phyloP scores from a whole-genome alignment of 495 filamentous ascomycete genomes.

The Penicillium silybi region DNA sequence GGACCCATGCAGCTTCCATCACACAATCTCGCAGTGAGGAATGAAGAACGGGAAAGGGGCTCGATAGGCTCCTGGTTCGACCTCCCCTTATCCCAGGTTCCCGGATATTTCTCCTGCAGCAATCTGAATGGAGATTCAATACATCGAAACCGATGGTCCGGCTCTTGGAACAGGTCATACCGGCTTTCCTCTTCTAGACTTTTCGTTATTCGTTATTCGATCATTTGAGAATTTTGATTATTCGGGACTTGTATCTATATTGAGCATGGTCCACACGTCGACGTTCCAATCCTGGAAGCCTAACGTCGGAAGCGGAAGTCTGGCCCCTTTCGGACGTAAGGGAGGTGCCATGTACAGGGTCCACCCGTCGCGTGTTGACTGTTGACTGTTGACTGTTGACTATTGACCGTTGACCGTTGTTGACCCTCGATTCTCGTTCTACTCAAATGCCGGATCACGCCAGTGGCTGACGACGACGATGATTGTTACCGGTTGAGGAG shows the following conservation, averaged over 20 bases:
- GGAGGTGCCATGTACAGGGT: background rate
- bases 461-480: conserved; percentile 9
- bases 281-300: too few relatives aligned
- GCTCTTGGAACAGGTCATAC: conserved; percentile 3
- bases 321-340: background rate
- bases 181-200: background rate
- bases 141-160: conserved; percentile 8
- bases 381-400: background rate
- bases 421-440: too few relatives aligned
- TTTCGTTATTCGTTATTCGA: background rate
- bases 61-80: too few relatives aligned
- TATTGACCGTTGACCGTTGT: too few relatives aligned
- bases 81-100: background rate
- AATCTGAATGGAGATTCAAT: background rate
- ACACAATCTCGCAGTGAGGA: conserved; percentile 11
- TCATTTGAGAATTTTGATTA: background rate
- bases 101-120: conserved; percentile 3
- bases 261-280: background rate
- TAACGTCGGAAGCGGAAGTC: background rate
- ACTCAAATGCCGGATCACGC: conserved; percentile 6
- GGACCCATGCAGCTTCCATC: conserved; percentile 12
- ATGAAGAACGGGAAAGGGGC: background rate
- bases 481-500: conserved; percentile 17
- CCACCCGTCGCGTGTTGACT: conserved; percentile 13
- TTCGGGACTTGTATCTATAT: background rate